A percentile compares a stretch with the other conserved stretches of the same genome.
Conservation (phyloP, 2,329 filamentous ascomycete genomes). For the Sporothrix phasma region DNA sequence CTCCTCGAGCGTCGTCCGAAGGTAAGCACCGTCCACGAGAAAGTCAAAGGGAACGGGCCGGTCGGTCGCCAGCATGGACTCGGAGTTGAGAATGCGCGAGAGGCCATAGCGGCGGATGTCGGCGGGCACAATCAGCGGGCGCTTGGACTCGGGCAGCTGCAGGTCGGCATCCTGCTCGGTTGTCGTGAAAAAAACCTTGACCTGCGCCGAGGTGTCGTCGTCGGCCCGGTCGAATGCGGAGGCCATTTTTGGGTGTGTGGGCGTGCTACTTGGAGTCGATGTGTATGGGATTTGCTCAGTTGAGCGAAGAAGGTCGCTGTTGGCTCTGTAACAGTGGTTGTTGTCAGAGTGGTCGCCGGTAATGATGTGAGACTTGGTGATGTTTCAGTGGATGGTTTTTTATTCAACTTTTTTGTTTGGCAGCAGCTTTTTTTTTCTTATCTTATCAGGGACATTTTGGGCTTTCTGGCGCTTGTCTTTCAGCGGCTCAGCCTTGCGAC, state of each 20-base stretch:
- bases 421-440: constrained; percentile 17
- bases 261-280: background rate
- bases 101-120: constrained; percentile 62
- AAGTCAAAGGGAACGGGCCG: constrained; percentile 80
- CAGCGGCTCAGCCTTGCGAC: constrained; percentile 8
- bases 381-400: constrained; percentile 8
- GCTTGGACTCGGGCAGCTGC: constrained; percentile 51
- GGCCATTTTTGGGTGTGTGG: background rate
- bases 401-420: constrained; percentile 7
- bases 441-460: constrained; percentile 14
- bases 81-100: constrained; percentile 60
- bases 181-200: constrained; percentile 60
- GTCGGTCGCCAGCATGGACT: constrained; percentile 59
- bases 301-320: background rate
- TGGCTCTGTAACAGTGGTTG: background rate
- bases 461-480: background rate
- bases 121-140: constrained; percentile 52
- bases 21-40: constrained; percentile 84
- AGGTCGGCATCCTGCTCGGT: constrained; percentile 44
- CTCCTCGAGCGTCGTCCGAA: constrained; percentile 81
- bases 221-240: constrained; percentile 14
- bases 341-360: background rate
- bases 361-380: background rate
- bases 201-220: constrained; percentile 36
- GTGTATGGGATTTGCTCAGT: background rate